A percentile compares a stretch with the other conserved stretches of the same genome.
phyloP scores from a whole-genome alignment of 257 asterid species.

The Penstemon davidsonii region DNA sequence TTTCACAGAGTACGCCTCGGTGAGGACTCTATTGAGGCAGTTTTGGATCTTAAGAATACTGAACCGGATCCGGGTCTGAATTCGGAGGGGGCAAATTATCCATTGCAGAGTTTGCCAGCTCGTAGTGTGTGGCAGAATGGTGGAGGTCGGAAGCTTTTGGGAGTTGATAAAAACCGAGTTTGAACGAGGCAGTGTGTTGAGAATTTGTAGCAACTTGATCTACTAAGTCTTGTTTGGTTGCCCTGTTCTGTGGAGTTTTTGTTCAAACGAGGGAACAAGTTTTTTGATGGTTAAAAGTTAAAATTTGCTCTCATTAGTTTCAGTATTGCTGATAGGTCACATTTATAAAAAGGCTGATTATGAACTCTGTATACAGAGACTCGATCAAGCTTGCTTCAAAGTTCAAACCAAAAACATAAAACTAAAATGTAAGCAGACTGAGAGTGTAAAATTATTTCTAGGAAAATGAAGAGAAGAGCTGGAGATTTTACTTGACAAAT shows the following conservation, averaged over 20 bases:
- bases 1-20: constrained; percentile 83
- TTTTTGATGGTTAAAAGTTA: too few species aligned
- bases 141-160: constrained; percentile 83
- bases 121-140: constrained; percentile 85
- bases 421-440: too few species aligned
- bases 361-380: too few species aligned
- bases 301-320: too few species aligned
- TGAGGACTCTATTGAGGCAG: constrained; percentile 64
- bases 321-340: too few species aligned
- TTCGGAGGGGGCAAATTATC: constrained; percentile 28
- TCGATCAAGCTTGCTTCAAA: too few species aligned
- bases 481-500: too few species aligned
- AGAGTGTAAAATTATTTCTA: too few species aligned
- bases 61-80: constrained; percentile 59
- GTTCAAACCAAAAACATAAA: too few species aligned
- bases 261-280: too few species aligned
- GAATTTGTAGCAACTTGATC: constrained; percentile 2
- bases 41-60: constrained; percentile 46
- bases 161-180: constrained; percentile 41
- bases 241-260: not conserved
- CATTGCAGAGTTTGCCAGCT: constrained; percentile 49
- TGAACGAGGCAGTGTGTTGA: constrained; percentile 6
- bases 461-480: too few species aligned
- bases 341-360: too few species aligned
- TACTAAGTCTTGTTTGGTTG: not conserved